A percentile compares a stretch with the other conserved stretches of the same genome.
Evolutionary conservation across 371 early-diverging fungal species (phyloP).

Genomic region (Mortierella polycephala): DNA sequence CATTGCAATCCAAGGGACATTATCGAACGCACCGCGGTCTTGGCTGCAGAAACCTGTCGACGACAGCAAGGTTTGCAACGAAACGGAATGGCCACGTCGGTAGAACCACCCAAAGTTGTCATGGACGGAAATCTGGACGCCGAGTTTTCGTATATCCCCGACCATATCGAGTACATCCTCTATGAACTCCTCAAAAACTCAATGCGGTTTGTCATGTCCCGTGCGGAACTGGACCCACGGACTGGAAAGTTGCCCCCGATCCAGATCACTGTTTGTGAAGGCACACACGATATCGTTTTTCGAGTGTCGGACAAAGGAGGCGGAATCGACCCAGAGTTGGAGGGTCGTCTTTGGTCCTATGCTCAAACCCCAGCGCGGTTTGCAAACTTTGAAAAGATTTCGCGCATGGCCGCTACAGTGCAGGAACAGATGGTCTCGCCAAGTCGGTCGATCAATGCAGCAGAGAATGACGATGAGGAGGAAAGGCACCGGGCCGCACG

Average conservation of each 20-base stretch:
- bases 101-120: slow-evolving; percentile 59
- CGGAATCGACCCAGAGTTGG: slow-evolving; percentile 76
- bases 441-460: neutral
- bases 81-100: neutral
- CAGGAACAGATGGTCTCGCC: slow-evolving; percentile 58
- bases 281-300: slow-evolving; percentile 81
- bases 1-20: slow-evolving; percentile 66
- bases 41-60: slow-evolving; percentile 51
- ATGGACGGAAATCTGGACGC: slow-evolving; percentile 74
- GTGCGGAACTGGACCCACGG: slow-evolving; percentile 11
- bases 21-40: slow-evolving; percentile 54
- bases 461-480: neutral
- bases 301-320: slow-evolving; percentile 94
- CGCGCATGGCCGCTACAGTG: slow-evolving; percentile 69
- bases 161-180: slow-evolving; percentile 94
- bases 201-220: slow-evolving; percentile 69
- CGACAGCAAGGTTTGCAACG: neutral
- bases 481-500: neutral
- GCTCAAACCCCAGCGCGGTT: slow-evolving; percentile 61
- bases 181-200: slow-evolving; percentile 93
- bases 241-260: slow-evolving; percentile 70
- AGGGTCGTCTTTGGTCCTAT: slow-evolving; percentile 86
- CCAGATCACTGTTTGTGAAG: slow-evolving; percentile 83
- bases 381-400: slow-evolving; percentile 70
- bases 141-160: slow-evolving; percentile 83